Evolutionary conservation across 164 flowering plant species (phyloP).

Genomic region (Dillenia turbinata): DNA sequence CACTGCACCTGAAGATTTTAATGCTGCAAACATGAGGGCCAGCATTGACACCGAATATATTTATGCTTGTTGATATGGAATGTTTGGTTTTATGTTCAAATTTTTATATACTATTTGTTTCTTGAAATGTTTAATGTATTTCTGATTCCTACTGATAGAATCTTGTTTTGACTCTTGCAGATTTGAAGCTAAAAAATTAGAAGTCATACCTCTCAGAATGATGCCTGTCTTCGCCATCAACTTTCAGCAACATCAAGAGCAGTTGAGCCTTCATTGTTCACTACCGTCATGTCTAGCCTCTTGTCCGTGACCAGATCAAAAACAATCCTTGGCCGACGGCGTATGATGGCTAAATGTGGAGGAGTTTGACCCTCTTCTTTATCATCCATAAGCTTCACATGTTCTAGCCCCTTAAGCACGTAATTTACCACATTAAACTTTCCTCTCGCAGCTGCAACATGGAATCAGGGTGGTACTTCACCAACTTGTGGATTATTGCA

Average conservation of each 20-base stretch:
- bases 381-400: slow-evolving; percentile 8
- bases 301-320: slow-evolving; percentile 3
- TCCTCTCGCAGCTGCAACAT: slow-evolving; percentile 13
- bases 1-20: neutral
- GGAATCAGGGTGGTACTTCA: slow-evolving; percentile 11
- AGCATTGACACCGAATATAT: neutral
- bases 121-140: too few species aligned
- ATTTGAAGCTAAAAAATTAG: neutral
- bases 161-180: neutral
- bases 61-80: neutral
- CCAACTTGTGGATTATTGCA: slow-evolving; percentile 1
- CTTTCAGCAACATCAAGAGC: slow-evolving; percentile 3
- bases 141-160: too few species aligned
- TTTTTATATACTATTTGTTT: too few species aligned
- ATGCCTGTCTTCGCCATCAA: neutral
- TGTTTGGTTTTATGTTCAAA: too few species aligned
- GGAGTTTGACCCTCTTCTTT: slow-evolving; percentile 16
- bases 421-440: slow-evolving; percentile 1
- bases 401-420: slow-evolving; percentile 2
- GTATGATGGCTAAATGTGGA: slow-evolving; percentile 14
- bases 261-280: slow-evolving; percentile 4
- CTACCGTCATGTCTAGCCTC: neutral
- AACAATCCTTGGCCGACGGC: slow-evolving; percentile 2
- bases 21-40: neutral
- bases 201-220: slow-evolving; percentile 2